Evolutionary conservation across 2,329 filamentous ascomycete genomes (phyloP), one percentile per base, ranked within the genome.

Genomic region (Fusarium sp.): DNA sequence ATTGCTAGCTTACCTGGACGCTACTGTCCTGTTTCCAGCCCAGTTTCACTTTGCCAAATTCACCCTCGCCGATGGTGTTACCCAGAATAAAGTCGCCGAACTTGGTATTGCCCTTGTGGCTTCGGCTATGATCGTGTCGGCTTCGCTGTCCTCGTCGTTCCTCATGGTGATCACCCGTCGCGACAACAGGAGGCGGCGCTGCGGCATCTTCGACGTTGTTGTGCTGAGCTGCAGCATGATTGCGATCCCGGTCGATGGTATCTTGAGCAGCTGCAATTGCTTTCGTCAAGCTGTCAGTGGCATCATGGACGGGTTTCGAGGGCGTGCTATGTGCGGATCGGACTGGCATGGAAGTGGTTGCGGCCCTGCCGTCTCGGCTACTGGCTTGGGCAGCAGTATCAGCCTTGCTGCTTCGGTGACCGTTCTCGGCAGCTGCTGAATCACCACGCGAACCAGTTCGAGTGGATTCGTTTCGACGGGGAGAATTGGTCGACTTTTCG

Each of bases 11-110:
- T 84, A 92, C 90, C 85, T 95, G 92, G 55, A 97, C 93, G 73
- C 92, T 95, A 67, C 94, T 95, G 82, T 97, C 95, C 80, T 94
- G 93, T 82, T 98, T 98, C 96, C 96, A 99, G 31, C 96, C 96
- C 79, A 98, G 90, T 83, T 98, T 98, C 77, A 99, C 96, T 81
- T 99, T 99, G 73, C 96, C 96, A 80, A 99, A 99, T 82, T 99
- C 96, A 70, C 96, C 96, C 84, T 99, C 96, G 55, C 96, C 96
- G 55, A 99, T 92, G 5, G 95, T 98, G 81, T 97, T 95, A 39
- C 96, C 96, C 7, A 99, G 88, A 68, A 97, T 94, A 82, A 98
- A 99, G 72, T 98, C 94, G 67, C 95, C 95, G 80, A 99, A 98
- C 74, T 94, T 95, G 45, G 92, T 94, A 15, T 79, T 84, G 90